Base-by-base conservation (phyloP, 441 rosid genomes). In the Erodium trifolium region DNA sequence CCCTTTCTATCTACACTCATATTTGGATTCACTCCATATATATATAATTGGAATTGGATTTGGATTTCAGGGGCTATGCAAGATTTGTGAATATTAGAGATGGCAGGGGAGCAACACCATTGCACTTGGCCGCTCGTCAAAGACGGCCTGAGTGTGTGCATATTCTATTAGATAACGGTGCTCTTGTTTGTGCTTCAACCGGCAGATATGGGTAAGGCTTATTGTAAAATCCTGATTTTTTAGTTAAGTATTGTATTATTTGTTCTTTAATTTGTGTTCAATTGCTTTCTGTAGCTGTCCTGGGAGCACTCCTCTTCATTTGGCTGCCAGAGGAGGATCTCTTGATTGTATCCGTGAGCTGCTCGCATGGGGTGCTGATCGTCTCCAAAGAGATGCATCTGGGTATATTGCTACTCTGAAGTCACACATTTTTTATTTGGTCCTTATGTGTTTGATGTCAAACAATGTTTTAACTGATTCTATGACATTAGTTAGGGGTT, bases 301-400 rank as follows among this genome's bases (percentile, higher is more conserved):
- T 0, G 98, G 94, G 14, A 92, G 96, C 72, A 92, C 97, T 70
- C 93, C 99, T 81, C 98, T 94, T 76, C 99, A 92, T 81, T 78
- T 94, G 75, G 99, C 99, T 53, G 99, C 99, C 4, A 82, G 96
- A 80, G 93, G 95, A 0, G 99, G 99, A 68, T 94, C 98, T 74
- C 85, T 90, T 7, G 99, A 90, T 73, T 94, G 98, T 74, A 85
- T 90, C 34, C 96, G 97, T 0, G 89, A 83, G 37, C 80, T 94
- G 83, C 85, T 94, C 71, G 98, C 99, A 1, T 92, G 97, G 96
- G 99, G 99, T 65, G 98, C 99, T 18, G 98, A 94, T 86, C 94
- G 99, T 64, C 83, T 82, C 76, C 98, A 90, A 69, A 79, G 97
- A 88, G 99, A 94, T 74, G 79, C 88, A 67, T 86, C 97, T 53